phyloP scores from a whole-genome alignment of 345 rosid genomes.

The Pseudoturritis turrita region DNA sequence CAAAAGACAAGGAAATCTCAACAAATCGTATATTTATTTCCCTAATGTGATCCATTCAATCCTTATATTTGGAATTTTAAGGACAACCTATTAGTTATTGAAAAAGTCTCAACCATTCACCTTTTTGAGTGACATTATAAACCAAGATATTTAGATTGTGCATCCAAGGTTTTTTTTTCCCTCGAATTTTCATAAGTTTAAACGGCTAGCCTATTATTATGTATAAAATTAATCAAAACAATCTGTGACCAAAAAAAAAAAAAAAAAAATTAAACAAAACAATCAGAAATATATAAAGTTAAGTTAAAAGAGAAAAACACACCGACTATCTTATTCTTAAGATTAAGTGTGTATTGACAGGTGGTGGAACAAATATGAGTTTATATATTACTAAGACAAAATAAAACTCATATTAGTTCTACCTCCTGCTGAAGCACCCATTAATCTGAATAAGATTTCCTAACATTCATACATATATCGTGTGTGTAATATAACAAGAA shows the following conservation, averaged over 20 bases:
- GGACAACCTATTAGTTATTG: neutral
- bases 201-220: neutral
- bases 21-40: neutral
- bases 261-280: neutral
- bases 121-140: neutral
- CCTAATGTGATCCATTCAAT: neutral
- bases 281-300: neutral
- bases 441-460: slow-evolving; percentile 19
- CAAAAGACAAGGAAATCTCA: neutral
- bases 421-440: slow-evolving; percentile 26
- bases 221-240: neutral
- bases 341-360: slow-evolving; percentile 34
- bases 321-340: neutral
- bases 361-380: slow-evolving; percentile 41
- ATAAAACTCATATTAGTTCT: slow-evolving; percentile 33
- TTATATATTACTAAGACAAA: neutral
- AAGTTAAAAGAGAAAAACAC: neutral
- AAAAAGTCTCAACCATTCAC: neutral
- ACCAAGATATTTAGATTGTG: neutral
- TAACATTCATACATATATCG: neutral
- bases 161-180: neutral
- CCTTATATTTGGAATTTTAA: neutral
- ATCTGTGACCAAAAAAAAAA: no score
- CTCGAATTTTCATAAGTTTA: neutral
- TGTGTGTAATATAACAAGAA: neutral